phyloP scores from a whole-genome alignment of 345 rosid species.

The Acer yangbiense region DNA sequence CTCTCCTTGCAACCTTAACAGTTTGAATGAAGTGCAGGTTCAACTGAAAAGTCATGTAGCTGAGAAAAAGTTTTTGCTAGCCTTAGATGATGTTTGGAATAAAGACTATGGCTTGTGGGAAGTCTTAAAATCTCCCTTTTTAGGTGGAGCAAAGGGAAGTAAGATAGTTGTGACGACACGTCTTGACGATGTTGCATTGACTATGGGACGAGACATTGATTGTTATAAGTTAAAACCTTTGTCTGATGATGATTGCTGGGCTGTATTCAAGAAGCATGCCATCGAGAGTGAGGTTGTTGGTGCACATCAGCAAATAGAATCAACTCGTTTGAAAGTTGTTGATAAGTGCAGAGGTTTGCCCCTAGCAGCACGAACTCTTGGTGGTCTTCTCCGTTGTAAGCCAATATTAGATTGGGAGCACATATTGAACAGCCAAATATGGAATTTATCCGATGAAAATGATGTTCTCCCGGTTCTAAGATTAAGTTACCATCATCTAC shows the following conservation, averaged over 20 bases:
- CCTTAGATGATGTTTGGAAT: neutral
- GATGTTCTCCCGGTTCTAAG: neutral
- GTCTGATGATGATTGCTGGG: constrained; percentile 22
- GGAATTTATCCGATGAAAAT: neutral
- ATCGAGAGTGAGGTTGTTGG: neutral
- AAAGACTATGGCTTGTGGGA: neutral
- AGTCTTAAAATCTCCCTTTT: neutral
- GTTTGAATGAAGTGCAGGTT: neutral
- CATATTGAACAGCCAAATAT: constrained; percentile 2
- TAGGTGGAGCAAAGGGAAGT: neutral
- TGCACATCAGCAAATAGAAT: neutral
- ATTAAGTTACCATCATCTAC: neutral
- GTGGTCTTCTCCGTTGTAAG: constrained; percentile 15
- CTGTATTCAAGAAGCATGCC: constrained; percentile 13
- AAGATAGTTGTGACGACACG: neutral
- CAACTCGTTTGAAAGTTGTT: neutral
- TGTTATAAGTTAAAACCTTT: neutral
- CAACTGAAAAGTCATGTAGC: neutral
- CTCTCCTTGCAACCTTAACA: neutral
- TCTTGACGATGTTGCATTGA: neutral
- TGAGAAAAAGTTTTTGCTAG: neutral
- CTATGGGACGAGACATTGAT: neutral
- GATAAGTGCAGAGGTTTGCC: constrained; percentile 23
- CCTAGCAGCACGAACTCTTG: constrained; percentile 19
- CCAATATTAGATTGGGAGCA: neutral